A percentile compares a stretch with the other conserved stretches of the same genome.
Evolutionary conservation across 2,329 filamentous ascomycete species (phyloP).

Genomic region (Fusarium sp.): DNA sequence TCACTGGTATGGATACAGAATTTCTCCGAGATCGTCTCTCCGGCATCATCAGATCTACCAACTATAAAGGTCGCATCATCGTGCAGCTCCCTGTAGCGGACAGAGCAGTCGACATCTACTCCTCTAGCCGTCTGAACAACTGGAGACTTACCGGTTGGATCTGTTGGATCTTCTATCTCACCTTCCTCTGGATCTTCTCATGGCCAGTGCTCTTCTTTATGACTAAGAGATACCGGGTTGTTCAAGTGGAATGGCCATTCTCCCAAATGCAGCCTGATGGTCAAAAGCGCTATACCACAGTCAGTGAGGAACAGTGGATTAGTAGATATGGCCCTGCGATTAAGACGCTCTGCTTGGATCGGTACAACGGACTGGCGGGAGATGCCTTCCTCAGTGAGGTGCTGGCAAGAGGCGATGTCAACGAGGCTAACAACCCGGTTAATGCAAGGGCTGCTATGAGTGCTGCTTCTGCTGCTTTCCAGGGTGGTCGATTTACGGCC

Average conservation of each 20-base stretch:
- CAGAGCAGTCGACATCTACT: slow-evolving; percentile 41
- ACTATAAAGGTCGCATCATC: no score
- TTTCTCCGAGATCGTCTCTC: background rate
- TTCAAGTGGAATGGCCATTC: slow-evolving; percentile 34
- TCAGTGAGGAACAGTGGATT: slow-evolving; percentile 36
- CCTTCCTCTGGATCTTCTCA: slow-evolving; percentile 40
- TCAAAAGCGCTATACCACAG: slow-evolving; percentile 24
- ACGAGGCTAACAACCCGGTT: background rate
- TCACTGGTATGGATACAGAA: slow-evolving; percentile 26
- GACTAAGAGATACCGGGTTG: slow-evolving; percentile 36
- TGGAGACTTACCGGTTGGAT: slow-evolving; percentile 37
- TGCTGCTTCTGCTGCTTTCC: slow-evolving; percentile 32
- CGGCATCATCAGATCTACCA: slow-evolving; percentile 22
- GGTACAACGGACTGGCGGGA: slow-evolving; percentile 35
- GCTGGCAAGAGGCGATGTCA: slow-evolving; percentile 16
- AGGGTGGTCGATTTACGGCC: slow-evolving; percentile 25
- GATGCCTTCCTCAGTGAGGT: slow-evolving; percentile 34
- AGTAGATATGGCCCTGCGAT: slow-evolving; percentile 28
- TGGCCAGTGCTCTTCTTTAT: slow-evolving; percentile 37
- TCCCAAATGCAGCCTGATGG: slow-evolving; percentile 6
- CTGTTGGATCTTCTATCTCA: slow-evolving; percentile 40
- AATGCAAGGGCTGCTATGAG: slow-evolving; percentile 22
- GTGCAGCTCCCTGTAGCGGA: slow-evolving; percentile 34
- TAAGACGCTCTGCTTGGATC: slow-evolving; percentile 32
- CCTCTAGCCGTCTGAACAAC: slow-evolving; percentile 24